Evolutionary conservation across 768 basidiomycete species (phyloP).

Genomic region (Mycena vulgaris): DNA sequence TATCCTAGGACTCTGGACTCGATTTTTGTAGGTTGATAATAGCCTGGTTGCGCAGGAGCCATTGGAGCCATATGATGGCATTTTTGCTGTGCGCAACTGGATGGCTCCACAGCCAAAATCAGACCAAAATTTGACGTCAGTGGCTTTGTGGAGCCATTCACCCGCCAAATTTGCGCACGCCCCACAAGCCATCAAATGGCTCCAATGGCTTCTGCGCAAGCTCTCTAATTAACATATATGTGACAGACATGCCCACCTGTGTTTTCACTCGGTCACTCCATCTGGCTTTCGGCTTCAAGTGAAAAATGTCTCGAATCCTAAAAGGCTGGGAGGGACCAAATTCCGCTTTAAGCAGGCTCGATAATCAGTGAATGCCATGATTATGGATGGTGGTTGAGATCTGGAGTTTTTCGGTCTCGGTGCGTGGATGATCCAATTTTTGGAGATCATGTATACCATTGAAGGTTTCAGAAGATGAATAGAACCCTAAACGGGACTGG

Average conservation of each 20-base stretch:
- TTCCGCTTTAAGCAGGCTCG: neutral
- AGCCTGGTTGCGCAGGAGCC: no score
- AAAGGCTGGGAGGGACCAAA: neutral
- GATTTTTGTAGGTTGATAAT: constrained; percentile 1
- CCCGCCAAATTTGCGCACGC: no score
- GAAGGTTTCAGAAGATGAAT: no score
- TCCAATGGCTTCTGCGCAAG: no score
- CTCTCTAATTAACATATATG: constrained; percentile 1
- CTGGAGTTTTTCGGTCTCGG: neutral
- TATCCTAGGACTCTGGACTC: constrained; percentile 1
- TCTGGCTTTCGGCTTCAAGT: neutral
- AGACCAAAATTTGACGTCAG: no score
- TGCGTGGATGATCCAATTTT: neutral
- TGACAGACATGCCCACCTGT: neutral
- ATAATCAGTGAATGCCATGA: neutral
- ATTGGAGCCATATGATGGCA: no score
- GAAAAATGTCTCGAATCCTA: neutral
- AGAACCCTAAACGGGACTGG: neutral
- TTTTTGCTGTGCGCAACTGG: no score
- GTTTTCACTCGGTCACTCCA: neutral
- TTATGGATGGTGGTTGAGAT: neutral
- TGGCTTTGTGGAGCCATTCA: no score
- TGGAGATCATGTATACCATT: neutral
- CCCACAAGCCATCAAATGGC: no score
- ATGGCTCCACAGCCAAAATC: no score